These are phyloP conservation scores for Mycena latifolia DNA, from an alignment of 768 basidiomycete genomes.

Conservation along the genomic window DNA sequence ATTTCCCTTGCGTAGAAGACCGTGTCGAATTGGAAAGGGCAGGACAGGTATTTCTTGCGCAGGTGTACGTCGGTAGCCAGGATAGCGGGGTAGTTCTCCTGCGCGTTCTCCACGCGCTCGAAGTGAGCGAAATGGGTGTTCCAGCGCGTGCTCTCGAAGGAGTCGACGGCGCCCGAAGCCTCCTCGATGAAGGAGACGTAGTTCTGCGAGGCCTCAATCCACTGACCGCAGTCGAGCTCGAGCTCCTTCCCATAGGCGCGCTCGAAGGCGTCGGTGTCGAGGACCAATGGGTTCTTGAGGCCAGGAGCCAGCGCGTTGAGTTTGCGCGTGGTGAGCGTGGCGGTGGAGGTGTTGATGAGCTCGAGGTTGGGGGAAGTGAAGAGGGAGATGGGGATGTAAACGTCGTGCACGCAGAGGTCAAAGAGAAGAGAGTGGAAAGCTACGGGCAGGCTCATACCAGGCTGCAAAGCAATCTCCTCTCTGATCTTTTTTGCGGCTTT, in stretches of 20 bases:
- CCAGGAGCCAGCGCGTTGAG: not conserved
- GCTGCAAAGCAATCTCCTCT: not conserved
- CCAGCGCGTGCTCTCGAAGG: not conserved
- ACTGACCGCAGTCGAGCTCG: slow-evolving; percentile 1
- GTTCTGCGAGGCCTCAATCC: not conserved
- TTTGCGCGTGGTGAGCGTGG: not conserved
- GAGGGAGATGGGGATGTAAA: slow-evolving; percentile 12
- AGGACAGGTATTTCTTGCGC: not conserved
- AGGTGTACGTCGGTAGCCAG: slow-evolving; percentile 1
- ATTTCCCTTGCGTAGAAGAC: not conserved
- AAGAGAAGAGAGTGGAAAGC: not conserved
- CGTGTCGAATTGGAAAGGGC: not conserved
- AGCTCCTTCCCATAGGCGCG: not conserved
- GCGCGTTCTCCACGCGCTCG: not conserved
- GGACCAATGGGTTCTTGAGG: not conserved
- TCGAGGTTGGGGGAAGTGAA: slow-evolving; percentile 5
- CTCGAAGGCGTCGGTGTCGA: slow-evolving; percentile 13
- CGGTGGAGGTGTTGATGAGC: not conserved
- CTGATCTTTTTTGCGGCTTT: not conserved
- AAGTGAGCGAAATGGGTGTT: not conserved
- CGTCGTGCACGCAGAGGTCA: not conserved
- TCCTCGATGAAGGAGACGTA: not conserved
- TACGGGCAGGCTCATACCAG: slow-evolving; percentile 7
- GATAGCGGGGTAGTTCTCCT: not conserved
- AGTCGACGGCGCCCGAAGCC: not conserved